Base-by-base conservation (phyloP, 768 basidiomycete genomes). In the Peribolospora kevripleyi region DNA sequence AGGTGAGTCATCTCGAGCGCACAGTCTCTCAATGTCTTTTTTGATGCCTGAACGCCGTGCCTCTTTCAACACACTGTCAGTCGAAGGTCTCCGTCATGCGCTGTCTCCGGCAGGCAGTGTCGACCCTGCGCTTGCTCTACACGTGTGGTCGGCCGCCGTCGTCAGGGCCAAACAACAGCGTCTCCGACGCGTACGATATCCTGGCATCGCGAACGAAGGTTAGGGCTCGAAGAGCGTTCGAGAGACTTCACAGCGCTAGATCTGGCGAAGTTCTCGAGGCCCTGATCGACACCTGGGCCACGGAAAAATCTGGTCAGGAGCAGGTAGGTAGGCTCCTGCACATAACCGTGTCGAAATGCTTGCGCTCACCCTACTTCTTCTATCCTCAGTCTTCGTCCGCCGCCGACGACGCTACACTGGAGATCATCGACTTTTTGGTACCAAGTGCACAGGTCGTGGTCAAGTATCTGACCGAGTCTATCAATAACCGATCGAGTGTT, bases 381-480 rank as follows among this genome's bases (percentile, higher is more conserved):
- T 49, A 3, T 4, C 52, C 56, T 59, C 0, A 8, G 59, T 57
- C 10, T 14, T 36, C 3, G 14, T 42, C 46, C 13, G 25, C 25
- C 25, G 25, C 46, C 41, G 58, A 59, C 48, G 71, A 73, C 40
- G 72, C 75, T 5, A 73, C 81, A 2, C 91, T 90, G 62, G 81
- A 87, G 55, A 72, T 91, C 36, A 71, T 91, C 9, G 87, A 93
- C 64, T 70, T 79, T 11, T 74, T 97, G 40, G 75, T 87, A 6
- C 73, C 83, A 3, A 91, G 76, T 63, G 82, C 87, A 3, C 86
- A 87, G 62, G 81, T 75, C 54, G 78, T 83, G 6, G 86, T 95
- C 1, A 80, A 85, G 58, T 80, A 90, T 75, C 70, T 86, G 10
- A 14, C 14, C 46, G 25, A 25, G 25, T 25, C 25, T 25, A 25